These are phyloP conservation scores for Solanum chmielewskii DNA, from an alignment of 257 asterid genomes.

Conservation along the genomic window DNA sequence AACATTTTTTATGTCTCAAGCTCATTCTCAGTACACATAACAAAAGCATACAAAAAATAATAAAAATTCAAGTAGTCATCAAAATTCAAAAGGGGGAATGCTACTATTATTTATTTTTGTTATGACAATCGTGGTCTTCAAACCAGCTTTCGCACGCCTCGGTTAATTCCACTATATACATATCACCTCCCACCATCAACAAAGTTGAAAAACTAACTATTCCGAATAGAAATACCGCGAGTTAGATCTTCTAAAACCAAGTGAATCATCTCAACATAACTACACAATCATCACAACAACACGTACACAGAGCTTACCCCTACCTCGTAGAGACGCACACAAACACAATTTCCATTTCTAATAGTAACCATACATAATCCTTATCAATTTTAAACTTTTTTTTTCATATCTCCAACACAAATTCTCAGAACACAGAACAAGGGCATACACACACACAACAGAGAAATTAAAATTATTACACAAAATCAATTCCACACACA, in stretches of 20 bases:
- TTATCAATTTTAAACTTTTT: neutral
- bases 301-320: neutral
- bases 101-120: neutral
- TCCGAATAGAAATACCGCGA: neutral
- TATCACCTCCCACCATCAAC: neutral
- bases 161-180: neutral
- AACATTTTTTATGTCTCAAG: neutral
- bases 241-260: neutral
- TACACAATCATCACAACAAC: neutral
- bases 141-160: neutral
- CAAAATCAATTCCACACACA: neutral
- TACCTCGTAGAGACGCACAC: neutral
- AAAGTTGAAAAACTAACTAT: too few relatives aligned
- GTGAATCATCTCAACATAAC: neutral
- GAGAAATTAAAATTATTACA: too few relatives aligned
- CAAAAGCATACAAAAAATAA: neutral
- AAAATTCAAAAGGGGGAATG: neutral
- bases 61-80: neutral
- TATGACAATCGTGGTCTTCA: neutral
- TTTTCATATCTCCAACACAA: neutral
- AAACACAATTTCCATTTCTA: neutral
- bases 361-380: neutral
- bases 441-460: neutral
- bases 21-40: neutral
- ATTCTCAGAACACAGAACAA: neutral